phyloP scores from a whole-genome alignment of 805 yeast genomes.

The Cyberlindnera nakhonratchasimensis region DNA sequence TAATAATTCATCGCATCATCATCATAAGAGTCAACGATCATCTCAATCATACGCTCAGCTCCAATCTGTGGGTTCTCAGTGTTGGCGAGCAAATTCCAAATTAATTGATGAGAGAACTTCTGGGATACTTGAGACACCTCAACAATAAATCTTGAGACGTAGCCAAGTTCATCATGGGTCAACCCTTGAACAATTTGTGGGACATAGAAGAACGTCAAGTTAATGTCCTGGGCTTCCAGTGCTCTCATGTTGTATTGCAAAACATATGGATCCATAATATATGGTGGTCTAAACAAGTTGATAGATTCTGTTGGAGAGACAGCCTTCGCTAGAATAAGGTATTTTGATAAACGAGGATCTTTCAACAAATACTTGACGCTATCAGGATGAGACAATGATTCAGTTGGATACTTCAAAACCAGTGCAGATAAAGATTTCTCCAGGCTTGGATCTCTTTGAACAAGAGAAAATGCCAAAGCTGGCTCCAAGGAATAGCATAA shows the following conservation, averaged over 20 bases:
- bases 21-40: conserved; percentile 61
- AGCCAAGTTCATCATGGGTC: conserved; percentile 78
- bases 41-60: conserved; percentile 62
- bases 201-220: conserved; percentile 89
- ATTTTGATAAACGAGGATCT: conserved; percentile 16
- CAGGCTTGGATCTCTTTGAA: conserved; percentile 50
- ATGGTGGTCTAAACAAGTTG: conserved; percentile 74
- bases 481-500: conserved; percentile 69
- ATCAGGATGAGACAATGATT: conserved; percentile 51
- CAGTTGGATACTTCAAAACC: conserved; percentile 54
- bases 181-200: conserved; percentile 96
- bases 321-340: conserved; percentile 38
- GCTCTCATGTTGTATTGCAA: conserved; percentile 90
- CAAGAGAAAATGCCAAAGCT: conserved; percentile 65
- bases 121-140: conserved; percentile 91
- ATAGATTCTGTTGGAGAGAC: conserved; percentile 83
- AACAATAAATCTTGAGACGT: conserved; percentile 80
- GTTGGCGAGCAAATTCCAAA: conserved; percentile 97
- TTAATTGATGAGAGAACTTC: conserved; percentile 93
- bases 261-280: conserved; percentile 57
- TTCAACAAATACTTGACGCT: conserved; percentile 53
- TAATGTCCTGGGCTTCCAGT: conserved; percentile 80
- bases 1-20: conserved; percentile 63
- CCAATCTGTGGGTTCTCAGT: conserved; percentile 88
- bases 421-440: conserved; percentile 39